Conservation (phyloP, 2,329 filamentous ascomycete species). For the Elsinoe perseae region DNA sequence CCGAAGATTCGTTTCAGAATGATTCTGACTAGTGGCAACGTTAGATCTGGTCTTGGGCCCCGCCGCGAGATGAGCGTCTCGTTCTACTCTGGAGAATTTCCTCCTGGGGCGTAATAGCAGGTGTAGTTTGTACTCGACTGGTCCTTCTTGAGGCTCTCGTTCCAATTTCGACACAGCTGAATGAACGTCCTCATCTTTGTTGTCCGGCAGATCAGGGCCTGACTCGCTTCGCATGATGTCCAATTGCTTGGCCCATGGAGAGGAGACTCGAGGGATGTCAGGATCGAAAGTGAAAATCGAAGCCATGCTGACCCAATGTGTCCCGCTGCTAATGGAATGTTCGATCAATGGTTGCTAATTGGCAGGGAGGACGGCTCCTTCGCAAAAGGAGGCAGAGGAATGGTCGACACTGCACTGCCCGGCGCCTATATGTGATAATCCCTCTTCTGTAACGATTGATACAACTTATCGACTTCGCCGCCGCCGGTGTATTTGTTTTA, state of each 20-base stretch:
- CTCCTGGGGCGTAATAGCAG: slow-evolving; percentile 72
- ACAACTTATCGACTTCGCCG: background rate
- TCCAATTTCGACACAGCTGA: slow-evolving; percentile 61
- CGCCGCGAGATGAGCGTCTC: background rate
- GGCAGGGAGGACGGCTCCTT: too few species aligned
- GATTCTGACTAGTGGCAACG: slow-evolving; percentile 23
- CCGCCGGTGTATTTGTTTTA: slow-evolving; percentile 6
- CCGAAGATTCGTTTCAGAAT: slow-evolving; percentile 27
- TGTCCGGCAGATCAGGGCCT: background rate
- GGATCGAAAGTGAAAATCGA: slow-evolving; percentile 95
- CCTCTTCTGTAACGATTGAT: background rate
- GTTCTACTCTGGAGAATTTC: slow-evolving; percentile 50
- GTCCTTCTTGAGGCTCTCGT: slow-evolving; percentile 86
- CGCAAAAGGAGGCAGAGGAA: too few species aligned
- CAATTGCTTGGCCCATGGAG: slow-evolving; percentile 62
- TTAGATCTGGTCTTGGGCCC: slow-evolving; percentile 12
- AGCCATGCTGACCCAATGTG: slow-evolving; percentile 67
- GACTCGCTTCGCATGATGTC: slow-evolving; percentile 7
- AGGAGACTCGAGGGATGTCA: slow-evolving; percentile 77
- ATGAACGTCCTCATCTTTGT: slow-evolving; percentile 23
- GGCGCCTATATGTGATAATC: background rate
- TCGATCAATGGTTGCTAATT: too few species aligned
- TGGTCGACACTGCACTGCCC: too few species aligned
- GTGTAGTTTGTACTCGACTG: slow-evolving; percentile 95
- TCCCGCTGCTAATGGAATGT: too few species aligned